Base-by-base conservation (phyloP, 768 basidiomycete species). In the Hygrophorus pudorinus region DNA sequence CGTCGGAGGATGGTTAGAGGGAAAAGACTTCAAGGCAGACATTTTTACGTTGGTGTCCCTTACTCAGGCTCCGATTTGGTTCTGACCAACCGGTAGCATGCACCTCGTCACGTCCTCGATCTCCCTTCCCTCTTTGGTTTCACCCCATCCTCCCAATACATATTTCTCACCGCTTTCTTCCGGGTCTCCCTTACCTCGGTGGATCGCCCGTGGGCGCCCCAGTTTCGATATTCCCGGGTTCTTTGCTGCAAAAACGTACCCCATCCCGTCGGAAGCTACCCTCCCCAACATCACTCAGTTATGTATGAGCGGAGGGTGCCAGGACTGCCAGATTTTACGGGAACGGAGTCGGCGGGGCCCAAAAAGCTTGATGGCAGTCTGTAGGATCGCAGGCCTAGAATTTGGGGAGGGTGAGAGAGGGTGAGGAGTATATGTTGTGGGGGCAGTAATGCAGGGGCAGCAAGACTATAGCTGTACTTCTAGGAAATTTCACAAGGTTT, bases 61-160 rank as follows among this genome's bases (percentile, higher is more conserved):
- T 14, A 29, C 14, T 30, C 28, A 6, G 42, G 8, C 16, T 32
- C 12, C 28, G 31, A n/a, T 0, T 35, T 14, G 17, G 40, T 5
- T 31, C 46, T 16, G 14, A 13, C 40, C 36, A 38, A 38, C 12
- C 27, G 40, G 31, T 3, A 85, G 81, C 11, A 75, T 80, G 62
- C 84, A 78, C 50, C 60, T 79, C 1, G 71, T 84, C 31, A 87
- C 83, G 0, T 81, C 81, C 3, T 66, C 75, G 3, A 53, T 81
- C 16, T 81, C 84, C 65, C 54, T 82, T 20, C 66, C 76, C 0
- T 72, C 79, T 1, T 45, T 78, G 34, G 51, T 70, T 58, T 76
- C 40, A 57, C 65, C 4, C 66, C 66, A 0, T 33, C 56, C 1
- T 76, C 74, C 0, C 70, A 75, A 45, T 64, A 62, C 3, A 58